phyloP scores from a whole-genome alignment of 2,329 filamentous ascomycete species.

The Aspergillus versicolor region DNA sequence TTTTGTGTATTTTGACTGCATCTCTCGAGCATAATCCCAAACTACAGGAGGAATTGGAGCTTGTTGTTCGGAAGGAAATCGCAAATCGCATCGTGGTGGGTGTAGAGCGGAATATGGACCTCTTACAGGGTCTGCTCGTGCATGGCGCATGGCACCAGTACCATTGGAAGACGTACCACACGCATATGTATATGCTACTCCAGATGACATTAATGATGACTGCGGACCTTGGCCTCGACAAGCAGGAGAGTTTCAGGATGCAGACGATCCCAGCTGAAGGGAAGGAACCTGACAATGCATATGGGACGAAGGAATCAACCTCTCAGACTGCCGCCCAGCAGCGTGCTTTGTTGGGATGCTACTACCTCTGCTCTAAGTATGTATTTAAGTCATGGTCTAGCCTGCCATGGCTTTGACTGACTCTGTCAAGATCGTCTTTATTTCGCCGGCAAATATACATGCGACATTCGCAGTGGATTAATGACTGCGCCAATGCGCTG shows the following conservation, averaged over 20 bases:
- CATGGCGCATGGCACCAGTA: constrained; percentile 16
- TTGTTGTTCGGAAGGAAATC: neutral
- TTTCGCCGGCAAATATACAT: constrained; percentile 13
- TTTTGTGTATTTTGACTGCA: constrained; percentile 7
- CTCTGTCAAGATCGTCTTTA: constrained; percentile 2
- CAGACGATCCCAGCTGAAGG: neutral
- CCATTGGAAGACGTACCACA: constrained; percentile 10
- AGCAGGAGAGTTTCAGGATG: neutral
- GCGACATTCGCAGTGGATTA: constrained; percentile 13
- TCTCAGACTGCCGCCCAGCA: neutral
- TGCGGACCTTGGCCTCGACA: neutral
- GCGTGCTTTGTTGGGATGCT: constrained; percentile 12
- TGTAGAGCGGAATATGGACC: constrained; percentile 12
- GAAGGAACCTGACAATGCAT: neutral
- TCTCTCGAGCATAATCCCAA: neutral
- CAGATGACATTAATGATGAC: neutral
- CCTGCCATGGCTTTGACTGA: neutral
- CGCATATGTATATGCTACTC: constrained; percentile 12
- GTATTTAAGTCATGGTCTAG: neutral
- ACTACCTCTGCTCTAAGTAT: constrained; percentile 10
- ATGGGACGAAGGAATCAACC: neutral
- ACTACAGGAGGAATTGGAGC: constrained; percentile 6
- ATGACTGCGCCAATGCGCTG: constrained; percentile 5
- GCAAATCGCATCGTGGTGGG: constrained; percentile 4
- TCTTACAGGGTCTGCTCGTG: constrained; percentile 11